Evolutionary conservation across 352 stramenopile species (phyloP).

Genomic region (Aphanomyces euteiches): DNA sequence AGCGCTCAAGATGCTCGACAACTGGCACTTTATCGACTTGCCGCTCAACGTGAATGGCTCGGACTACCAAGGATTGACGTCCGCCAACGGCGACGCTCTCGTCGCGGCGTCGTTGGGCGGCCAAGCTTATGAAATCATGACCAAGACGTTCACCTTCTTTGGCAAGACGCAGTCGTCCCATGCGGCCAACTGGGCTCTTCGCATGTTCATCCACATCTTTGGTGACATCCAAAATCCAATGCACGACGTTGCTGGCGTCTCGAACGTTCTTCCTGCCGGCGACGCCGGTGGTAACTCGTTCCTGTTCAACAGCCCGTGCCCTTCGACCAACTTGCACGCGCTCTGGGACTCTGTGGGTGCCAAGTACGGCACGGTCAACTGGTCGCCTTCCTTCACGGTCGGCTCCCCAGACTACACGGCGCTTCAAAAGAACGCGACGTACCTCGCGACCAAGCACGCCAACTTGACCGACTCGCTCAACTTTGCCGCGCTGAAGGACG

Average conservation of each 20-base stretch:
- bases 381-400: constrained; percentile 35
- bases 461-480: constrained; percentile 40
- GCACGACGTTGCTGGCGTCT: constrained; percentile 51
- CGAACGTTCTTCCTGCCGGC: constrained; percentile 42
- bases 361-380: constrained; percentile 54
- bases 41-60: constrained; percentile 50
- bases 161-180: constrained; percentile 58
- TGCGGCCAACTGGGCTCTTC: constrained; percentile 54
- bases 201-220: constrained; percentile 72
- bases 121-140: constrained; percentile 43
- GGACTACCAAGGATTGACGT: constrained; percentile 36
- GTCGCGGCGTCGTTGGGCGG: constrained; percentile 53
- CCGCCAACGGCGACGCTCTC: constrained; percentile 38
- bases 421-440: constrained; percentile 43
- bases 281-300: constrained; percentile 62
- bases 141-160: constrained; percentile 51
- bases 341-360: constrained; percentile 58
- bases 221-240: constrained; percentile 56
- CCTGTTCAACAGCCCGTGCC: constrained; percentile 46
- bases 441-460: constrained; percentile 35
- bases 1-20: constrained; percentile 50
- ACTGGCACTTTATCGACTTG: constrained; percentile 72
- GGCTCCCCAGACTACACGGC: constrained; percentile 10
- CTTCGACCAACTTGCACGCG: constrained; percentile 53
- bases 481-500: constrained; percentile 42